These are phyloP conservation scores for Cenchrus purpureus DNA, from an alignment of 176 grass and related monocot genomes.

Conservation along the genomic window DNA sequence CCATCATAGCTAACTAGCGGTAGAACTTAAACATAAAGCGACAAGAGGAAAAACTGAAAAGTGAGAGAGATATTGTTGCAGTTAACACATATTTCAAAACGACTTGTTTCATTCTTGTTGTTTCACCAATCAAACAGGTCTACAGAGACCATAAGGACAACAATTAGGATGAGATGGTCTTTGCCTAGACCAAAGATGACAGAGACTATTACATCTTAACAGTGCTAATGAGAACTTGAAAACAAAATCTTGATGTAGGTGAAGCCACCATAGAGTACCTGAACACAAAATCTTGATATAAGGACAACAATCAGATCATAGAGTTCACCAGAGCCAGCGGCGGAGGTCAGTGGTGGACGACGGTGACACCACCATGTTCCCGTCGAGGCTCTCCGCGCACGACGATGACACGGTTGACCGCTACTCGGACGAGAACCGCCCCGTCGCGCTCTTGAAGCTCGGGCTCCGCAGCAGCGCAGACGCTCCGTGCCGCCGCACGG, in stretches of 20 bases:
- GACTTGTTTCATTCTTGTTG: neutral
- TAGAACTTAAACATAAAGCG: too few relatives aligned
- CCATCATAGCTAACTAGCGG: too few relatives aligned
- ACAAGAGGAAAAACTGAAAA: too few relatives aligned
- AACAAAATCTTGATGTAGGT: neutral
- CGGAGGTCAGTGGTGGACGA: slow-evolving; percentile 87
- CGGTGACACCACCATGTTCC: slow-evolving; percentile 62
- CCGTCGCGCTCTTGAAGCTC: slow-evolving; percentile 91
- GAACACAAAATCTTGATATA: neutral
- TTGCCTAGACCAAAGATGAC: too few relatives aligned
- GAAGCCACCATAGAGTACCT: slow-evolving; percentile 3
- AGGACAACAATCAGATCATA: neutral
- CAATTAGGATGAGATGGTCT: neutral
- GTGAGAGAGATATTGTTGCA: too few relatives aligned
- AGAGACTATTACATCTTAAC: too few relatives aligned
- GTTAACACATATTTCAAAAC: too few relatives aligned
- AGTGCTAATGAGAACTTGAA: too few relatives aligned
- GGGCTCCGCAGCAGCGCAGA: slow-evolving; percentile 82
- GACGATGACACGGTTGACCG: slow-evolving; percentile 82
- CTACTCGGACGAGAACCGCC: slow-evolving; percentile 71
- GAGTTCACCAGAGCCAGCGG: slow-evolving; percentile 67
- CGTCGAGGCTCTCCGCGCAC: slow-evolving; percentile 76
- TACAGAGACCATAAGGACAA: slow-evolving; percentile 34
- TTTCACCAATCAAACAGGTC: slow-evolving; percentile 47
- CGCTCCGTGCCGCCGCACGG: too few relatives aligned